Evolutionary conservation across 345 rosid species (phyloP), one percentile per base, ranked within the genome.

Genomic region (Moricandia moricandioides): DNA sequence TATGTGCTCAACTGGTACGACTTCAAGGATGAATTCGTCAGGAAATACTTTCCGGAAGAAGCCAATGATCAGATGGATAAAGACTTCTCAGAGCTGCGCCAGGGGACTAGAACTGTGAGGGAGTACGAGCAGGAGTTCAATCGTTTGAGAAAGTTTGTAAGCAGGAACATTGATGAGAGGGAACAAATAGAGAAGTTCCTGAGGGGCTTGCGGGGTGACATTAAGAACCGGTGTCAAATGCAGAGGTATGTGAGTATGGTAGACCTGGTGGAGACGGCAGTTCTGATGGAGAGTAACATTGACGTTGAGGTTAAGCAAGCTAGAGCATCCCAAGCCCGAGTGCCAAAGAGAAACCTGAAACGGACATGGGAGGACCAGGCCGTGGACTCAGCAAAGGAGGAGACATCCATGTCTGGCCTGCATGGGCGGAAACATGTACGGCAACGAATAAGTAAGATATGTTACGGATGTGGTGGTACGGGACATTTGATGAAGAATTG

Each of bases 1-100:
- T 55, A 55, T 55, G 60, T 55, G 60, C 60, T 55, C n/a, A 55
- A 55, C 60, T 55, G 60, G 60, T 55, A 55, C 31, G 60, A 55
- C 60, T 55, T 55, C 31, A 55, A 55, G 13, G 60, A 55, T 26
- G 60, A 55, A 21, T 55, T 55, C 30, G 30, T 6, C 6, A 55
- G 60, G 60, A 55, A 24, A 11, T 55, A 55, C n/a, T 55, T 21
- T 21, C n/a, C n/a, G n/a, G 60, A 55, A 13, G 60, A 21, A 24
- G 7, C n/a, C 30, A 55, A 21, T n/a, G 60, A 55, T 55, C 60
- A 55, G 60, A 55, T 21, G 60, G 60, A 55, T 9, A 55, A 26
- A 55, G 60, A 55, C 30, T 55, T 55, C 30, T 12, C 31, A 11
- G 60, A 55, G 60, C 60, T 55, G 31, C 60, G 60, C n/a, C 60